phyloP scores from a whole-genome alignment of 257 asterid species.

The Penstemon davidsonii region DNA sequence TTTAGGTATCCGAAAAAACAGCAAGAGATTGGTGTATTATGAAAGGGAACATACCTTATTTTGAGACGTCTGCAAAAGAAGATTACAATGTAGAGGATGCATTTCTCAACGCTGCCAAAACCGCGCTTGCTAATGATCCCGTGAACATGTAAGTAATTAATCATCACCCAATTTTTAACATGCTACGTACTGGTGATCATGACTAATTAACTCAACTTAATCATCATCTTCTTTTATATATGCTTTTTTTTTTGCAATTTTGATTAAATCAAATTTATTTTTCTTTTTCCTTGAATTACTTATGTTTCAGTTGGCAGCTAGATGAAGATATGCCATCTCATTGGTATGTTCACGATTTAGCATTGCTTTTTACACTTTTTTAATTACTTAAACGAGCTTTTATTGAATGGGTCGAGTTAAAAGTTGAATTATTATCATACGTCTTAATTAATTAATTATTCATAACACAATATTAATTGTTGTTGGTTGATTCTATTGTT shows the following conservation, averaged over 20 bases:
- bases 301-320: constrained; percentile 55
- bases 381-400: not conserved
- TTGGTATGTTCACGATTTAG: constrained; percentile 41
- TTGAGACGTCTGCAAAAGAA: constrained; percentile 88
- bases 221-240: not conserved
- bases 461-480: not conserved
- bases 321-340: constrained; percentile 62
- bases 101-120: constrained; percentile 56
- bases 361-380: not conserved
- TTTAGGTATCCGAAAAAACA: constrained; percentile 61
- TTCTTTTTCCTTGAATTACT: not conserved
- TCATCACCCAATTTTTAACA: not conserved
- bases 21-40: constrained; percentile 73
- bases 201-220: not conserved
- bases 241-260: not conserved
- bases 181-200: too few relatives aligned
- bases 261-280: not conserved
- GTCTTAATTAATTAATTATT: not conserved
- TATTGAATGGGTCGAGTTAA: not conserved
- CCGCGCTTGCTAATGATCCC: constrained; percentile 57
- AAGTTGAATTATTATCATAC: too few relatives aligned
- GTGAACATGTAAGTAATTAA: constrained; percentile 42
- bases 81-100: constrained; percentile 67
- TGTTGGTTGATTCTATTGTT: not conserved
- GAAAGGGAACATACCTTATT: constrained; percentile 76